Base-by-base conservation (phyloP, 1,139 yeast species). In the Saccharomycopsis hybrid region DNA sequence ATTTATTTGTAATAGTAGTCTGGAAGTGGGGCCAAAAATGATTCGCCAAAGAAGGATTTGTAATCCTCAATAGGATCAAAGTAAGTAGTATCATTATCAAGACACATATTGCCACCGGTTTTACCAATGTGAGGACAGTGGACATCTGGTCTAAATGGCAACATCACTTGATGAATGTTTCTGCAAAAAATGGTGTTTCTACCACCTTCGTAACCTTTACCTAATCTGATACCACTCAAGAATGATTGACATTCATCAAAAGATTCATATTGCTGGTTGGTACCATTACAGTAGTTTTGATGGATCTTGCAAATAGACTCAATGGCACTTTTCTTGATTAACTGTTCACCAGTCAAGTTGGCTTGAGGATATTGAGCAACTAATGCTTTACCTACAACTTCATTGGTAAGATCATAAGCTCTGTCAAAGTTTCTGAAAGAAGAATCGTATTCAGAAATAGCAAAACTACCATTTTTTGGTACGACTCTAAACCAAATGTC, bases 81-180 rank as follows among this genome's bases (percentile, higher is more conserved):
- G n/a, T 54, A 58, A 5, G 32, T 52, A 3, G 54, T 54, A 30
- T 54, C 58, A 28, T 43, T 47, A 46, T 59, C 59, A 30, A 51
- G 39, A 46, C 62, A 59, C 62, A 59, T 59, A 38, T 53, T 61
- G 47, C 60, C 60, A 41, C 61, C 62, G 27, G 54, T 29, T 9
- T 60, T 59, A 7, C 62, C 62, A 43, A 58, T 48, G 33, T 59
- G 62, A 11, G 59, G 53, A 53, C 62, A 59, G 44, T 59, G 62
- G 13, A 58, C 59, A 3, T 28, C 11, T 4, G 61, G 60, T 48
- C 61, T 49, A 43, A 51, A 56, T 3, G 53, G 48, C 31, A 59
- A 51, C 61, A 59, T 57, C 11, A 55, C 52, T 54, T 59, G 59
- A 48, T 59, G 57, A 7, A 58, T 33, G 13, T 58, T 56, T 44